Evolutionary conservation across 495 filamentous ascomycete genomes (phyloP), one percentile per base, ranked within the genome.

Genomic region (Hypoxylon lienhwacheense): DNA sequence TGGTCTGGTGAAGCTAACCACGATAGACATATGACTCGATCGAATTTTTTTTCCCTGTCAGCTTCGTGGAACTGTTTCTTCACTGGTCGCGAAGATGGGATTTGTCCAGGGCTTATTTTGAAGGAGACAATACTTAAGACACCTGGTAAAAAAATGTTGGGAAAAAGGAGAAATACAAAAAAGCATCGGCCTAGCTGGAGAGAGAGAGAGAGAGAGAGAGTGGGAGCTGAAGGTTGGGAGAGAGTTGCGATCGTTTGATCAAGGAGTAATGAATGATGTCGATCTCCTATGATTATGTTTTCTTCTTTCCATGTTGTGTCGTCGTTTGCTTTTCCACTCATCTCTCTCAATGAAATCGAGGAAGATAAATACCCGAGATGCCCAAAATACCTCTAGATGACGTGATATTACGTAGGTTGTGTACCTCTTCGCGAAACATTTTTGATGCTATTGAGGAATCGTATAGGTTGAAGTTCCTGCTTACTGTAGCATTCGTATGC

Each of bases 401-500:
- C 46, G 57, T 47, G 51, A 55, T 47, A 52, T 6, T 15, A 26
- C 24, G 36, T n/a, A n/a, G n/a, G n/a, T n/a, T n/a, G n/a, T n/a
- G n/a, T n/a, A n/a, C n/a, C 35, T 37, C 10, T 35, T 47, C 20
- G 42, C 45, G 51, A 61, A 43, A 55, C 34, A 36, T 45, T 25
- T 31, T 33, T 29, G 24, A 19, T 26, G 21, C 28, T 36, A 39
- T 29, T 5, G 28, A 55, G 45, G 21, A 39, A 7, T 48, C 16
- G 17, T 40, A 35, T 14, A 24, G 31, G 43, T 17, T 1, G 15
- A 31, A 14, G 58, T 61, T 45, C 58, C 58, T 61, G 58, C 58
- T 61, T 61, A 61, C 58, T 61, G 58, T 61, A 55, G 58, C 43
- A 61, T 61, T 45, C 57, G 51, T 39, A 52, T 61, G 58, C 58